Evolutionary conservation across 2,329 filamentous ascomycete species (phyloP), one percentile per base, ranked within the genome.

Genomic region (Cladosporium austrohemisphaericum): DNA sequence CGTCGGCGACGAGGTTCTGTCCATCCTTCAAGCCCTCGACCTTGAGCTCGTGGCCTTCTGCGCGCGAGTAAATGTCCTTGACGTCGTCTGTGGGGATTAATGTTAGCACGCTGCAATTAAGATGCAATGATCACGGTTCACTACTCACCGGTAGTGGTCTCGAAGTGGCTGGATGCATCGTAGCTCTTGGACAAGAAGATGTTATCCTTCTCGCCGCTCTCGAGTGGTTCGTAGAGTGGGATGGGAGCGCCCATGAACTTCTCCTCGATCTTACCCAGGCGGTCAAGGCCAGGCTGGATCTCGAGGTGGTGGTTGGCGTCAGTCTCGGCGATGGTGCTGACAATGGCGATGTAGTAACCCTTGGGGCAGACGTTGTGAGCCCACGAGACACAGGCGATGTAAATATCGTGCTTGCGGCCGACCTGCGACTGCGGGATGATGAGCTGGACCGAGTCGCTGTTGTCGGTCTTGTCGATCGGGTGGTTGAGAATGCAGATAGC

Each of bases 181-280:
- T 98, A 98, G 76, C 89, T 95, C 83, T 94, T 96, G 64, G 90
- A 95, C 68, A 98, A 90, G 76, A 90, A 98, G 70, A 98, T 85
- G 71, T 91, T 91, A 76, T 96, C 91, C 60, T 84, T 86, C 60
- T 75, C 77, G 56, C 93, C 93, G 64, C 85, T 81, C 64, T 88
- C 86, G 41, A 92, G 69, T 18, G 93, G 94, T 73, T 95, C 90
- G 71, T 96, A 97, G 54, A 98, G 79, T 46, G 93, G 91, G 58
- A 96, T 95, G 14, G 93, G 88, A 23, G 88, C 75, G 20, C 89
- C 88, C 86, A 95, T 90, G 74, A 97, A 98, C 70, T 90, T 91
- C 80, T 97, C 93, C 74, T 97, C 91, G 56, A 96, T 93, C 68
- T 83, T 81, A 60, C 93, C 93, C 23, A 98, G 84, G 58, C 92